A percentile compares a stretch with the other conserved stretches of the same genome.
phyloP scores from a whole-genome alignment of 176 grass and related monocot species.

The Carex pumila region DNA sequence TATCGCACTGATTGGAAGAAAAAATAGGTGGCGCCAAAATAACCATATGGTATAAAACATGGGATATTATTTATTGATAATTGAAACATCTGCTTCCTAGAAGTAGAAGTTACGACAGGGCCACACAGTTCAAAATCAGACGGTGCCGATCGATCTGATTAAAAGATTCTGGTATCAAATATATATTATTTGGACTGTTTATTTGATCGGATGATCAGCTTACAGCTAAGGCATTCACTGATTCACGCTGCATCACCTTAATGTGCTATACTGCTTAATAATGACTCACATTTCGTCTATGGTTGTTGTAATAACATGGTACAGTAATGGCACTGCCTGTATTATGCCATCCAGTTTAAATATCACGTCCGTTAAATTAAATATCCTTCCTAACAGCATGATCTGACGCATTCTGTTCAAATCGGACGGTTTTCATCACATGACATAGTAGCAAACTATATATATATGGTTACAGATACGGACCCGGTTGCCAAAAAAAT shows the following conservation, averaged over 20 bases:
- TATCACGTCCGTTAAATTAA: not conserved
- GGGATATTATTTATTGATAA: no score
- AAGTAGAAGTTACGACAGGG: no score
- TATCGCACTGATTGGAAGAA: no score
- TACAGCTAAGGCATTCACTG: not conserved
- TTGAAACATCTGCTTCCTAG: no score
- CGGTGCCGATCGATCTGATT: not conserved
- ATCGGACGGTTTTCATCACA: not conserved
- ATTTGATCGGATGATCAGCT: not conserved
- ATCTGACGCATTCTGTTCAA: not conserved
- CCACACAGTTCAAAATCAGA: not conserved
- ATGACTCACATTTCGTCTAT: not conserved
- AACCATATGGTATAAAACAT: no score
- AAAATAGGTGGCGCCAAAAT: no score
- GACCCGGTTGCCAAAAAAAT: not conserved
- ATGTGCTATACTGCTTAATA: not conserved
- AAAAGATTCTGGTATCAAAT: not conserved
- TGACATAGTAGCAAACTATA: no score
- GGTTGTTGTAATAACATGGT: not conserved
- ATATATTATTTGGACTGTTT: not conserved
- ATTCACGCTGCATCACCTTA: not conserved
- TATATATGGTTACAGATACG: no score
- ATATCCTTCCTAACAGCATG: not conserved
- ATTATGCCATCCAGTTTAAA: not conserved
- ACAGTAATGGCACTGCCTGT: not conserved